Base-by-base conservation (phyloP, 495 filamentous ascomycete species). In the Xylaria castorea region DNA sequence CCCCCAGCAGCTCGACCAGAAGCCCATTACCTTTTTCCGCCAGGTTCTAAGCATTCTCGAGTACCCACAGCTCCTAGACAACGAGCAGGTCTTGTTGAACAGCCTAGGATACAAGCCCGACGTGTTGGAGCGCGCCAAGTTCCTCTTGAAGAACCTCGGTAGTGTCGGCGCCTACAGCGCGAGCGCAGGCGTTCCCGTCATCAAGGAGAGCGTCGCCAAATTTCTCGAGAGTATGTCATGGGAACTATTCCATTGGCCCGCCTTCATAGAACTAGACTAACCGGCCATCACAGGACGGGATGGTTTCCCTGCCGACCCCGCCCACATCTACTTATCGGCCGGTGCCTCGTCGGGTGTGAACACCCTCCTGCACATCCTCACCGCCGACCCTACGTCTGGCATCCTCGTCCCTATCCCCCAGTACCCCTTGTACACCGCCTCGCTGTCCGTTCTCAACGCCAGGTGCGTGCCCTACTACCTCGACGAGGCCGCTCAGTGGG, bases 11-110 rank as follows among this genome's bases (percentile, higher is more conserved):
- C 91, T 99, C 68, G 96, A 97, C 83, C 96, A 99, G 87, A 96
- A 97, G 86, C 96, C 96, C 75, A 94, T 99, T 78, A 98, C 95
- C 75, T 99, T 97, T 88, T 97, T 99, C 91, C 91, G 96, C 69
- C 97, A 99, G 84, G 97, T 98, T 14, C 87, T 97, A 78, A 97
- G 94, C 85, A 82, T 99, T 62, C 85, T 99, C 68, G 96, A 99
- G 83, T 94, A 98, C 85, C 96, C 96, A 4, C 73, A 82, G 57
- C 85, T 99, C 11, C 85, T 99, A 66, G 89, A 97, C 76, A 89
- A 94, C 71, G 87, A 92, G 76, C 89, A 94, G 74, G 89, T 89
- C 32, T 76, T 89, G 80, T 32, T 90, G 88, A 82, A 90, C 84
- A 78, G 87, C 79, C 71, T 97, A 67, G 93, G 91, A 72, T 98